These are phyloP conservation scores for Nothomitra cinnamomea DNA, from an alignment of 2,329 filamentous ascomycete genomes.

Conservation along the genomic window DNA sequence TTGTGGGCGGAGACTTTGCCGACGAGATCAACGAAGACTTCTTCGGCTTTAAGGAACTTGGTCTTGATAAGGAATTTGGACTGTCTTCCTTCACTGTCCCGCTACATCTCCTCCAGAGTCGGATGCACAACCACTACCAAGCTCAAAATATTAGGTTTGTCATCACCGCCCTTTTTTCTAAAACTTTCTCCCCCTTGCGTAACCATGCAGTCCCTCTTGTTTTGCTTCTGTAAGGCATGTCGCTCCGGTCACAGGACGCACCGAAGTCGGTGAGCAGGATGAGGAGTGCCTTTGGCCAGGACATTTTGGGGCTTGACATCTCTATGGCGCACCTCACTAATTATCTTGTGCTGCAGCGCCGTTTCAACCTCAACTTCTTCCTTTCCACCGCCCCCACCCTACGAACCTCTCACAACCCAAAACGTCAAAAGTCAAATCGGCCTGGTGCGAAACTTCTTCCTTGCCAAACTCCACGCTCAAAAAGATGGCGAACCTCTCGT, in stretches of 20 bases:
- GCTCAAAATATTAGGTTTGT: conserved; percentile 47
- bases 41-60: conserved; percentile 93
- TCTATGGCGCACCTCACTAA: conserved; percentile 9
- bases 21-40: conserved; percentile 97
- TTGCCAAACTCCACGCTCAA: conserved; percentile 72
- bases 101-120: conserved; percentile 79
- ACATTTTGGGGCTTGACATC: too few species aligned
- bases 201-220: too few species aligned
- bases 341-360: conserved; percentile 28
- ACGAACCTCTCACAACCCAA: conserved; percentile 63
- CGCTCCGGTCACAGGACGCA: too few species aligned
- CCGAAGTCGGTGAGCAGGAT: too few species aligned
- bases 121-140: conserved; percentile 73
- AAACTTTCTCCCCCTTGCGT: not conserved
- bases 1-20: conserved; percentile 89
- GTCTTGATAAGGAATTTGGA: conserved; percentile 80
- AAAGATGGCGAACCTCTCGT: conserved; percentile 57
- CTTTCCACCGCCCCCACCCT: conserved; percentile 49
- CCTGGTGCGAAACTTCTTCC: conserved; percentile 80
- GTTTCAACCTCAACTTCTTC: conserved; percentile 41
- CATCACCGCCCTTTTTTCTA: conserved; percentile 7
- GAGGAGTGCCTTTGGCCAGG: too few species aligned
- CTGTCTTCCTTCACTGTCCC: conserved; percentile 79
- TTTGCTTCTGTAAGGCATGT: too few species aligned
- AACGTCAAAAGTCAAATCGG: conserved; percentile 68